phyloP scores from a whole-genome alignment of 768 basidiomycete genomes.

The Pleurotus ostreatus region DNA sequence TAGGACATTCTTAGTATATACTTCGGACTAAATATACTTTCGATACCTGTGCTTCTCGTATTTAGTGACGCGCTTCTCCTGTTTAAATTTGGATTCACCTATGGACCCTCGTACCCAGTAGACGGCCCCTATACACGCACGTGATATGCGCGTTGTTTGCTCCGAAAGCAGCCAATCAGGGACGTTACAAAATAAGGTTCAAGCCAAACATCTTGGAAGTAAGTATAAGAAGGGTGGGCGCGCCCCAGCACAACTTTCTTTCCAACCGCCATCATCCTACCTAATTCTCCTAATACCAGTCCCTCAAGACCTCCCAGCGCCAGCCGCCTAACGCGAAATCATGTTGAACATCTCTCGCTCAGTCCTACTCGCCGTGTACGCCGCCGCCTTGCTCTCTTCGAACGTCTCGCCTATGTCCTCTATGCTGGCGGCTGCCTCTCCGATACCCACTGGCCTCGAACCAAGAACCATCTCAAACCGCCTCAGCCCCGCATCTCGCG shows the following conservation, averaged over 20 bases:
- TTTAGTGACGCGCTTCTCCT: no score
- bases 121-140: neutral
- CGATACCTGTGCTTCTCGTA: no score
- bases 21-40: neutral
- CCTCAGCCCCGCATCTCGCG: neutral
- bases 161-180: conserved; percentile 8
- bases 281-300: neutral
- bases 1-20: neutral
- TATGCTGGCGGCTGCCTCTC: conserved; percentile 28
- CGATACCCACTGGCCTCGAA: conserved; percentile 21
- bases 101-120: no score
- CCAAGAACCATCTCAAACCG: conserved; percentile 3
- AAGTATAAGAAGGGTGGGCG: conserved; percentile 1
- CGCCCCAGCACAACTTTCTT: neutral
- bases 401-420: conserved; percentile 24
- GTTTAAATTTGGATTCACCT: no score
- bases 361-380: conserved; percentile 33
- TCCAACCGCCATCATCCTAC: conserved; percentile 3
- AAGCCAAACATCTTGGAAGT: conserved; percentile 5
- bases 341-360: conserved; percentile 10
- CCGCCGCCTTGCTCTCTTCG: conserved; percentile 33
- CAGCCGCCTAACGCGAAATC: conserved; percentile 19
- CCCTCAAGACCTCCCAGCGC: conserved; percentile 13
- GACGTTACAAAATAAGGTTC: neutral
- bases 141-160: conserved; percentile 1